Base-by-base conservation (phyloP, 1,139 yeast species). In the Sugiyamaella neomexicana region DNA sequence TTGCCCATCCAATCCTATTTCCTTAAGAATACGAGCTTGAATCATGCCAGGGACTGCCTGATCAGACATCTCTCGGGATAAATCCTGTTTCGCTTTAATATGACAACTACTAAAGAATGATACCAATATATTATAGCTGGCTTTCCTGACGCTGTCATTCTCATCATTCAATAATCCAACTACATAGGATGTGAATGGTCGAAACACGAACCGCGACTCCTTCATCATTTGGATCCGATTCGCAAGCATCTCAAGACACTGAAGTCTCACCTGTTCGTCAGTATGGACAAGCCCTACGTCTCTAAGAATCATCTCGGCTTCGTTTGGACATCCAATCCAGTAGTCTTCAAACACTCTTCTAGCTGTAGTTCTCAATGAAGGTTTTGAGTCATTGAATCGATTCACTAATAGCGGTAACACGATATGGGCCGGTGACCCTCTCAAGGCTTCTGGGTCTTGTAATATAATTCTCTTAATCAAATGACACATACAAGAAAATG, bases 401-500 rank as follows among this genome's bases (percentile, higher is more conserved):
- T 76, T 76, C 12, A 86, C 70, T 23, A 86, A 68, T 9, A 81
- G 74, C 0, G 93, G 91, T 12, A 85, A 70, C 2, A 83, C 80
- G 25, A 75, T 70, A 47, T 72, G 75, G 31, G 82, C 75, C 41
- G 80, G 80, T 41, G 80, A 79, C 1, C 72, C 72, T 53, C 74
- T 75, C 45, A 90, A 74, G 1, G 79, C 73, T 1, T 77, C 75
- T 0, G 82, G 76, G 60, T 86, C 85, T 71, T 89, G 97, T 69
- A 85, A 81, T 51, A 87, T 82, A 1, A 88, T 82, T 16, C 97
- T 75, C 62, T 87, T 88, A 29, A 88, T 80, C 47, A 89, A 72
- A 65, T 89, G 93, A 57, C 91, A 86, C 9, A 87, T 69, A 9
- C 89, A 79, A 12, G 89, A 82, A 66, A 88, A 87, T 1, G 86